These are phyloP conservation scores for Hymenoscyphus infarciens DNA, from an alignment of 2,329 filamentous ascomycete genomes.

Conservation along the genomic window DNA sequence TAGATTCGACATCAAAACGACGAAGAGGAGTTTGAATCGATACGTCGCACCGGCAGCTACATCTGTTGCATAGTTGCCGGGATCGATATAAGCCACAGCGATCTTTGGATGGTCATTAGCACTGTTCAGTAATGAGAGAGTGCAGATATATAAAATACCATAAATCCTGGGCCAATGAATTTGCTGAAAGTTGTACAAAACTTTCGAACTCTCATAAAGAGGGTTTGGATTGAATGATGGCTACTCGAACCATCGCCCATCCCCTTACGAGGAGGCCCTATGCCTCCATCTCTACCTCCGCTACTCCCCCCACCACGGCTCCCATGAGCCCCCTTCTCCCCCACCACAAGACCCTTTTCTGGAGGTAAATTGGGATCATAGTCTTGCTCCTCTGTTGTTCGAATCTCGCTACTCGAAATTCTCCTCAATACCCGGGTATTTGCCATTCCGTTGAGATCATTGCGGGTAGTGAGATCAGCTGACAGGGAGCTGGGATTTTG, in stretches of 20 bases:
- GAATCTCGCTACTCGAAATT: constrained; percentile 37
- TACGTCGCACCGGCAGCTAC: constrained; percentile 53
- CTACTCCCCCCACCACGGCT: constrained; percentile 13
- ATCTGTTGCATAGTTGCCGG: constrained; percentile 55
- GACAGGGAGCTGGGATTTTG: constrained; percentile 57
- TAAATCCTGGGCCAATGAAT: constrained; percentile 50
- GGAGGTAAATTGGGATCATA: constrained; percentile 16
- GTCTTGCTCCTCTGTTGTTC: constrained; percentile 25
- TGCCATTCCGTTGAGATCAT: constrained; percentile 58
- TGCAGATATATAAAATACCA: constrained; percentile 21
- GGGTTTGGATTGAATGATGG: background rate
- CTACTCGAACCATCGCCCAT: constrained; percentile 5
- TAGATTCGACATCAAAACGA: constrained; percentile 54
- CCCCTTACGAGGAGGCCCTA: constrained; percentile 1
- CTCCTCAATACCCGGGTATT: constrained; percentile 52
- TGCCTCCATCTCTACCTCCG: constrained; percentile 10
- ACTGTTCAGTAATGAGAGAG: background rate
- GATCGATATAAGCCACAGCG: constrained; percentile 40
- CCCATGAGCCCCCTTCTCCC: constrained; percentile 7
- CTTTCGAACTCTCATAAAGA: constrained; percentile 22
- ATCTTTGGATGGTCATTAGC: constrained; percentile 25
- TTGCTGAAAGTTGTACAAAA: constrained; percentile 38
- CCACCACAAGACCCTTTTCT: constrained; percentile 6
- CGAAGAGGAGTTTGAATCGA: constrained; percentile 51
- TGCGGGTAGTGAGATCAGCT: constrained; percentile 58